These are phyloP conservation scores for Triticum turgidum DNA, from an alignment of 176 grass and related monocot species.

Conservation along the genomic window DNA sequence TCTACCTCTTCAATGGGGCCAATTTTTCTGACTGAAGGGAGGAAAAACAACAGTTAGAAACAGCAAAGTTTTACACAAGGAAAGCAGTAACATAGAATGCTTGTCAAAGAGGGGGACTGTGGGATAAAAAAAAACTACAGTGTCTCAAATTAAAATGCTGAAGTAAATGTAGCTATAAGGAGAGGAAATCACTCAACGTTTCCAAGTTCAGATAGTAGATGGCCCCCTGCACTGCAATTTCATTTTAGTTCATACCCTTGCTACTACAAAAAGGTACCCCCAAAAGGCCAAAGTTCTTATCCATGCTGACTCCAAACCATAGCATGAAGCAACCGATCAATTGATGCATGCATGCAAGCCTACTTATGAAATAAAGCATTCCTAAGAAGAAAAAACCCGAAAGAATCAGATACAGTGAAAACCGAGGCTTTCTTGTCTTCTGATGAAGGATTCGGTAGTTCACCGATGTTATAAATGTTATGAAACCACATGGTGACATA, in stretches of 20 bases:
- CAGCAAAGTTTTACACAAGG: background rate
- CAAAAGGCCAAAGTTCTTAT: background rate
- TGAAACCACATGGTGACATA: background rate
- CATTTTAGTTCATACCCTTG: background rate
- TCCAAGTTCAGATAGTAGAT: background rate
- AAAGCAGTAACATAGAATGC: background rate
- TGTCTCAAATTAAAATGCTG: background rate
- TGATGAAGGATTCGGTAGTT: background rate
- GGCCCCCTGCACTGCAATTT: background rate
- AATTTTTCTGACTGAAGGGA: background rate
- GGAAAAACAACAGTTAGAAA: background rate
- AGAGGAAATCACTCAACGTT: background rate
- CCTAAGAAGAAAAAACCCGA: background rate
- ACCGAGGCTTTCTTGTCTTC: background rate
- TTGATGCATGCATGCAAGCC: background rate
- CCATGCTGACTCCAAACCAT: background rate
- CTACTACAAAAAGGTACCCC: background rate
- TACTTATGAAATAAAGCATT: background rate
- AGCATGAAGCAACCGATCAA: background rate
- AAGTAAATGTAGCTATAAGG: slow-evolving; percentile 14
- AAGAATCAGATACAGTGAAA: background rate
- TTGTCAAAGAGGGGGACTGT: background rate
- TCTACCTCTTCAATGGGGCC: background rate
- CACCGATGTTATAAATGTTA: background rate
- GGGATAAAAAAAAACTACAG: background rate